Evolutionary conservation across 1,139 yeast species (phyloP).

Genomic region (Nakaseomyces bracarensis): DNA sequence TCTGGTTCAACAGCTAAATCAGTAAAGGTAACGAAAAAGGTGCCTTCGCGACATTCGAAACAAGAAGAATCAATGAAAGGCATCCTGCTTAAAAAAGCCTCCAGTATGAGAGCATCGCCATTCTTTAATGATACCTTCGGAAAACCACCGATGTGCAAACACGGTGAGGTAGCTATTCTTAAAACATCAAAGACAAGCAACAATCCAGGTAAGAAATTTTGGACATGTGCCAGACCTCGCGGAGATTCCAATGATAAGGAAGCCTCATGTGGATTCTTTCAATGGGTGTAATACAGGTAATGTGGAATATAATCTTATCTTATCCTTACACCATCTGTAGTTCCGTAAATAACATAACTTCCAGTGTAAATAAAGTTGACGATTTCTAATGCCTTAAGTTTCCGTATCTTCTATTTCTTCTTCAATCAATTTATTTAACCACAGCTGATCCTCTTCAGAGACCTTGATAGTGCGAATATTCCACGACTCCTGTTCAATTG

Average conservation of each 20-base stretch:
- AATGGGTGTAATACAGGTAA: conserved; percentile 35
- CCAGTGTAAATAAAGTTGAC: too few relatives aligned
- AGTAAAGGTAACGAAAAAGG: background rate
- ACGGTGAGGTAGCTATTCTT: conserved; percentile 41
- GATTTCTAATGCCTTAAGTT: background rate
- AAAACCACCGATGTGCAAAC: conserved; percentile 44
- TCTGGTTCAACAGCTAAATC: conserved; percentile 1
- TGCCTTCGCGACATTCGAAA: background rate
- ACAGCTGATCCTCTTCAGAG: conserved; percentile 22
- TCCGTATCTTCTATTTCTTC: conserved; percentile 12
- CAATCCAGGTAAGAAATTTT: conserved; percentile 48
- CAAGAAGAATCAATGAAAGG: background rate
- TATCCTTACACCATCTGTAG: too few relatives aligned
- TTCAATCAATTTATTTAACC: conserved; percentile 24
- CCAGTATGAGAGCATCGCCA: background rate
- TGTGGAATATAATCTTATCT: too few relatives aligned
- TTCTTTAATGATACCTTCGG: conserved; percentile 28
- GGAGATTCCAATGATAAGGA: conserved; percentile 27
- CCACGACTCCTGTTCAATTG: conserved; percentile 17
- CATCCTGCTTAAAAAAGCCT: background rate
- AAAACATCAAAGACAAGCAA: conserved; percentile 41
- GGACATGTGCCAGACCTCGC: conserved; percentile 44
- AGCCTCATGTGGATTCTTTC: conserved; percentile 35
- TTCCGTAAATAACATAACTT: too few relatives aligned
- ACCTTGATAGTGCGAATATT: conserved; percentile 14